Base-by-base conservation (phyloP, 2,329 filamentous ascomycete genomes). In the Emergomyces pasteurianus region DNA sequence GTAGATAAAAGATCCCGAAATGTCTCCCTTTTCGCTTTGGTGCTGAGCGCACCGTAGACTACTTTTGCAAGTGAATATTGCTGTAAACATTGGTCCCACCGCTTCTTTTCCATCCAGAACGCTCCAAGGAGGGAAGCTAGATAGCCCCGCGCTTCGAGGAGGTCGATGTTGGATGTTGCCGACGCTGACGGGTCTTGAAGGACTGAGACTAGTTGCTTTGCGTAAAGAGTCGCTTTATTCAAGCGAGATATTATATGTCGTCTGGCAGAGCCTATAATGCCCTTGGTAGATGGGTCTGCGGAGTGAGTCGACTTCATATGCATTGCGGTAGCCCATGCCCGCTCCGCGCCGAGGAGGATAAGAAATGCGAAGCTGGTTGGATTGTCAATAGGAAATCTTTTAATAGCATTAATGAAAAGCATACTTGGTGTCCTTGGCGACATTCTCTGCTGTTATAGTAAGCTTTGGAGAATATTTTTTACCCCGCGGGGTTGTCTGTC, bases 251-350 rank as follows among this genome's bases (percentile, higher is more conserved):
- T 84, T 46, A 97, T 94, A 74, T 99, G 92, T 59, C 87, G 87
- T 70, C 91, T 86, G 21, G 89, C 88, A 58, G 87, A 85, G 63
- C 91, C 88, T 34, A 86, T 83, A 65, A 96, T 88, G 56, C 86
- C 87, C 73, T 90, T 89, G 58, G 80, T 77, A 43, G 80, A 79
- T 63, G 86, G 85, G 67, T 94, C 90, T 67, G 88, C 83, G 46
- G 89, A 84, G 72, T 95, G 90, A 23, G 84, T 79, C 3, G 90
- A 83, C 75, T 95, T 96, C 82, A 96, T 90, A 71, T 88, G 86
- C 91, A 97, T 95, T 61, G 92, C 92, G 74, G 96, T 87, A 43
- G 94, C 92, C 90, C 91, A 97, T 58, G 92, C 90, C 65, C 94
- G 84, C 78, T 99, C 94, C 63, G 92, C 86, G 46, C 86, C 89